Base-by-base conservation (phyloP, 83 land plant species). In the Picea abies region DNA sequence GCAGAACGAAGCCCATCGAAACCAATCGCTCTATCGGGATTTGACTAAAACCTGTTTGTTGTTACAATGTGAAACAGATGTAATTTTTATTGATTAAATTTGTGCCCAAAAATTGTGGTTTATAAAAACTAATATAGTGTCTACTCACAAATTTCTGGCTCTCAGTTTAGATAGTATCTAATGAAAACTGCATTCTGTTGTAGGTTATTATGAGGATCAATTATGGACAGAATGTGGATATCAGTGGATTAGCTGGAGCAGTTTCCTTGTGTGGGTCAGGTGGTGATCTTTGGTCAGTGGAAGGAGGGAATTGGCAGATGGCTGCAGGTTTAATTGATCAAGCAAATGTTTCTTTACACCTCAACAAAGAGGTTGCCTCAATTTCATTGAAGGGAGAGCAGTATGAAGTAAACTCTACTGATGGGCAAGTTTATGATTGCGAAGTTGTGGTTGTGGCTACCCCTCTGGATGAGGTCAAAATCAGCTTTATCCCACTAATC, bases 211-310 rank as follows among this genome's bases (percentile, higher is more conserved):
- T 92, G 79, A 88, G 99, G 86, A 92, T 98, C 69, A 98, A 98
- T 79, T 98, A 98, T 91, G 99, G 99, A 10, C 99, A 98, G 79
- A 91, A 86, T 89, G 92, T 89, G 58, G 82, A 78, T 76, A 94
- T 98, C 26, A 98, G 99, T 86, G 99, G 97, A 77, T 87, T 98
- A 70, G 99, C 99, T 79, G 99, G 99, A 63, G 94, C 94, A 26
- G 99, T 98, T 75, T 91, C 99, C 11, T 87, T 97, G 66, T 94
- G 96, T 76, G 99, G 99, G 73, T 96, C 99, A 37, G 94, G 92
- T 78, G 90, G 89, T n/a, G 97, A 94, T 12, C 84, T 98, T 60
- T 96, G 99, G 99, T 78, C 98, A 22, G 88, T 98, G 10, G 85
- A 93, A 83, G 97, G 99, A 56, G 99, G 99, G 23, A 98, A 98